Conservation (phyloP, 208 protist genomes). For the Acanthamoeba lenticulata region DNA sequence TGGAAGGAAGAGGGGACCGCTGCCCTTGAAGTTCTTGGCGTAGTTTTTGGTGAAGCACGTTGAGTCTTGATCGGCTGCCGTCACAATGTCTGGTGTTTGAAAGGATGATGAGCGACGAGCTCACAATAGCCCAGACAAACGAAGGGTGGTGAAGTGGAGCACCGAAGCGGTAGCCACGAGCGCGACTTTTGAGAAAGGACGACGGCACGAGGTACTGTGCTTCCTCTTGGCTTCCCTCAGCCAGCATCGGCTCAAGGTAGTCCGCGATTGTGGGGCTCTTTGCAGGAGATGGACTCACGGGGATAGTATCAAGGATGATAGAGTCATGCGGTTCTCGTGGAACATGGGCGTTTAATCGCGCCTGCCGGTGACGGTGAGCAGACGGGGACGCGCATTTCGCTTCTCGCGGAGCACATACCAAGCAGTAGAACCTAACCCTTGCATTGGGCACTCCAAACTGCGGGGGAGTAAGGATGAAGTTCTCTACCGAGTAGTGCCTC, state of each 20-base stretch:
- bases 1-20: constrained; percentile 20
- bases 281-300: not conserved
- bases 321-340: too few relatives aligned
- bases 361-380: not conserved
- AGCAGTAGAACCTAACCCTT: not conserved
- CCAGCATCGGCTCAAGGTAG: not conserved
- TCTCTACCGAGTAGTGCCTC: not conserved
- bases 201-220: not conserved
- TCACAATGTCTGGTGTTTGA: constrained; percentile 47
- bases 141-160: not conserved
- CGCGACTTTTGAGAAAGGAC: not conserved
- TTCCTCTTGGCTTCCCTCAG: not conserved
- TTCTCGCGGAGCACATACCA: not conserved
- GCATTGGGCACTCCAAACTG: constrained; percentile 49
- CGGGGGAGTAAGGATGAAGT: constrained; percentile 6
- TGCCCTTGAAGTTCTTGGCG: constrained; percentile 32
- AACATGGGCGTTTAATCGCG: too few relatives aligned
- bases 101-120: not conserved
- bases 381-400: too few relatives aligned
- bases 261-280: not conserved
- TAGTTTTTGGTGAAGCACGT: constrained; percentile 51
- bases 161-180: not conserved
- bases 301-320: not conserved
- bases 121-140: not conserved
- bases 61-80: not conserved